Evolutionary conservation across 2,329 filamentous ascomycete species (phyloP), one percentile per base, ranked within the genome.

Genomic region (Dissoconium aciculare): DNA sequence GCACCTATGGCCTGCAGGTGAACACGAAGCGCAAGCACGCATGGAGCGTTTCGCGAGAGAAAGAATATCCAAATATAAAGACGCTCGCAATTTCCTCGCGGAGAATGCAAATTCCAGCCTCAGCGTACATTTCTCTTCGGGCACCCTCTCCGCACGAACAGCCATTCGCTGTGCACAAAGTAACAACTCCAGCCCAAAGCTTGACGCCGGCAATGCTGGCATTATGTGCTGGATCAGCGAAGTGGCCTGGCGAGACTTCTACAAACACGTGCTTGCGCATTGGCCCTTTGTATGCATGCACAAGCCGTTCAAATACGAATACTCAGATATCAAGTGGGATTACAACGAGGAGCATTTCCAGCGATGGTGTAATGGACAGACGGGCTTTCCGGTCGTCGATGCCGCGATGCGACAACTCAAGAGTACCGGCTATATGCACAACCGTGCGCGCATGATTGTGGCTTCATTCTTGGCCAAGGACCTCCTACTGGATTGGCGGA

Each of bases 231-330:
- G 81, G 81, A 82, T 89, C 40, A 74, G 74, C 31, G 82, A 91
- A 53, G 65, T 91, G 3, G 82, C 80, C 0, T 89, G 82, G 82
- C 64, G 82, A 10, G 82, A 91, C 46, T 91, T 91, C 47, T 91
- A 91, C 58, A 82, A 76, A 46, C 80, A 89, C 50, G 79, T 93
- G 3, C 58, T 93, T 4, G 79, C 75, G 1, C 62, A 85, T 37
- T 92, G 82, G 81, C 85, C 85, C 0, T 85, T 84, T 45, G 63
- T 84, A 5, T 82, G 71, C 49, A 80, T 81, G 76, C 71, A 72
- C 53, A 78, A 79, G 43, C 73, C 74, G 2, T 79, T 78, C 64
- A 92, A 93, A 47, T 78, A 78, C 19, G 80, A 85, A 46, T 89
- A 83, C 55, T 74, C 78, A 26, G 76, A 85, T 43, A 76, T 93